A percentile compares a stretch with the other conserved stretches of the same genome.
Evolutionary conservation across 2,329 filamentous ascomycete genomes (phyloP).

Genomic region (Aspergillus vadensis): DNA sequence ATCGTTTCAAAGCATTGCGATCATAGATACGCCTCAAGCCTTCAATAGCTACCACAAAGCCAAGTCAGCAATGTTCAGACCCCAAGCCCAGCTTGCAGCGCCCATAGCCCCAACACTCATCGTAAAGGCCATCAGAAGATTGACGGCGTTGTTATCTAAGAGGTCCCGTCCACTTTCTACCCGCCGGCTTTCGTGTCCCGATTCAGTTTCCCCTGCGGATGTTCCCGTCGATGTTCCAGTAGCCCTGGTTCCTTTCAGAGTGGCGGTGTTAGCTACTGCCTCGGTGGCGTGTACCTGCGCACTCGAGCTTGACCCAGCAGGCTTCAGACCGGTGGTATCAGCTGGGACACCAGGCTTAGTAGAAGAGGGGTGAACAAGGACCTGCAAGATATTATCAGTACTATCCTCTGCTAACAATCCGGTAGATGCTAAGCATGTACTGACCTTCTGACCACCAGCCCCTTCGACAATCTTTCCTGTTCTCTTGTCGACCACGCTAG

Average conservation of each 20-base stretch:
- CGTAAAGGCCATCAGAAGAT: conserved; percentile 81
- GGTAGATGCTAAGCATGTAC: conserved; percentile 16
- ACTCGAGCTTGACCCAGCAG: conserved; percentile 21
- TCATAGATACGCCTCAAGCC: background rate
- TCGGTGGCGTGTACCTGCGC: conserved; percentile 32
- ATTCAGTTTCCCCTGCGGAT: conserved; percentile 18
- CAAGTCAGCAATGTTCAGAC: conserved; percentile 19
- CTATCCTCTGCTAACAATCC: background rate
- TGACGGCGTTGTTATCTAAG: conserved; percentile 94
- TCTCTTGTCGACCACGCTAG: conserved; percentile 79
- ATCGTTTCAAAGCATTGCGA: background rate
- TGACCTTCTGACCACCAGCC: conserved; percentile 66
- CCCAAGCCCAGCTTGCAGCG: conserved; percentile 44
- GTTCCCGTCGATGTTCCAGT: conserved; percentile 19
- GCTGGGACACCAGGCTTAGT: conserved; percentile 24
- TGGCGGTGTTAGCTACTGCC: conserved; percentile 33
- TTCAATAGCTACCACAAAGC: background rate
- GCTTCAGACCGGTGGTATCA: conserved; percentile 6
- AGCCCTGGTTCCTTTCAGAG: conserved; percentile 23
- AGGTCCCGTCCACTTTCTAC: conserved; percentile 70
- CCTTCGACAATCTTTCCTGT: conserved; percentile 90
- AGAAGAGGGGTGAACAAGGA: conserved; percentile 40
- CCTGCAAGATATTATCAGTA: conserved; percentile 23
- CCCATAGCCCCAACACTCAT: conserved; percentile 81
- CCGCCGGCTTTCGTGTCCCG: conserved; percentile 60